These are phyloP conservation scores for Vickermania ingenoplastis DNA, from an alignment of 208 protist species.

Conservation along the genomic window DNA sequence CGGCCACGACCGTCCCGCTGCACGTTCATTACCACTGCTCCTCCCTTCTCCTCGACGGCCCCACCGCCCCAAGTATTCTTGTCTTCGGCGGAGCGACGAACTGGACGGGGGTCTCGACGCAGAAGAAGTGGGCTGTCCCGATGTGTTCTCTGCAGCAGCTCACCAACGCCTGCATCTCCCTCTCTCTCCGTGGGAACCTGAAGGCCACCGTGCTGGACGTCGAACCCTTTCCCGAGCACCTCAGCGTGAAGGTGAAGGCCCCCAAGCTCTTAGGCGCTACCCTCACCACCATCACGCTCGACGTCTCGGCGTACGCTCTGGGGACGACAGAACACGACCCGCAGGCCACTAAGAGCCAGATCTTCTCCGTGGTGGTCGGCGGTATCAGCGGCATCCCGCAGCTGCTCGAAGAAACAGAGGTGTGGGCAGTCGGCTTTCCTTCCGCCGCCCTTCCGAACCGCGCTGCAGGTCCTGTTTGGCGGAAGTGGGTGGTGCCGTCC, in stretches of 20 bases:
- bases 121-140: conserved; percentile 1
- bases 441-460: no score
- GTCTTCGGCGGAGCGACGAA: conserved; percentile 31
- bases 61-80: conserved; percentile 8
- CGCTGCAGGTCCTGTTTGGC: conserved; percentile 11
- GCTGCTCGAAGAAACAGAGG: conserved; percentile 2
- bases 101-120: conserved; percentile 3
- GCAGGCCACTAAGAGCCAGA: conserved; percentile 9
- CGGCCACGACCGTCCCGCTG: conserved; percentile 13
- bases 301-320: neutral
- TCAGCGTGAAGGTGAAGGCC: conserved; percentile 36
- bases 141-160: neutral
- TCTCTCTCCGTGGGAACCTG: conserved; percentile 41
- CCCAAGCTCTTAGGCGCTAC: conserved; percentile 38
- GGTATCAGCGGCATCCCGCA: conserved; percentile 10
- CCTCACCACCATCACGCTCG: conserved; percentile 11
- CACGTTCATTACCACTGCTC: conserved; percentile 45
- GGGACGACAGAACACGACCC: neutral
- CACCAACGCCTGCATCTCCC: neutral
- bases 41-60: conserved; percentile 2
- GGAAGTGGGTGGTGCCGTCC: conserved; percentile 15
- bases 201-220: conserved; percentile 16
- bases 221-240: conserved; percentile 35
- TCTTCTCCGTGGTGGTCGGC: conserved; percentile 14
- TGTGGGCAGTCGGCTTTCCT: neutral